phyloP scores from a whole-genome alignment of 176 grass and related monocot genomes.

The Saccharum officinarum region DNA sequence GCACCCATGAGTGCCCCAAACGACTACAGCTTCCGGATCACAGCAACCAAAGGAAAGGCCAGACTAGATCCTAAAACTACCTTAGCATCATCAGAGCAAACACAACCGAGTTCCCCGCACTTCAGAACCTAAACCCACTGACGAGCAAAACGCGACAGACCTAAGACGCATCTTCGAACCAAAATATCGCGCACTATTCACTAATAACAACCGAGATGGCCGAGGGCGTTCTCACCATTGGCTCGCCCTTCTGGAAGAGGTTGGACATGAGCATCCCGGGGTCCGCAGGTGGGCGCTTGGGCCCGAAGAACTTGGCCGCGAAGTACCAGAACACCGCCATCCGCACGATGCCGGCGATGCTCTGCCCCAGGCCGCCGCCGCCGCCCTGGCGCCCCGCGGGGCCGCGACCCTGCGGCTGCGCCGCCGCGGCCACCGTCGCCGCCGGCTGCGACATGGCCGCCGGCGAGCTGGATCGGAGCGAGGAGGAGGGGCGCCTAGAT shows the following conservation, averaged over 20 bases:
- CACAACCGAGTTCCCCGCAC: neutral
- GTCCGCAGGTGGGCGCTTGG: conserved; percentile 62
- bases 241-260: conserved; percentile 91
- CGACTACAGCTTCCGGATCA: conserved; percentile 22
- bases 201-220: neutral
- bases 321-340: conserved; percentile 99
- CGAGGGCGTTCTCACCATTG: conserved; percentile 52
- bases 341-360: conserved; percentile 70
- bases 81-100: neutral
- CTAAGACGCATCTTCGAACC: conserved; percentile 16
- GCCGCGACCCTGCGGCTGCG: conserved; percentile 39
- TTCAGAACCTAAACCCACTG: neutral
- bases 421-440: conserved; percentile 29
- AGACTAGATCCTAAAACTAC: neutral
- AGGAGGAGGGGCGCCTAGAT: conserved; percentile 27
- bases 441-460: conserved; percentile 68
- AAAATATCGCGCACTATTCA: neutral
- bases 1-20: neutral
- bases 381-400: conserved; percentile 41
- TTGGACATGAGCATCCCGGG: conserved; percentile 78
- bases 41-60: neutral
- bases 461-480: conserved; percentile 50
- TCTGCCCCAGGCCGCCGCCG: conserved; percentile 68
- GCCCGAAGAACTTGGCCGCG: conserved; percentile 90
- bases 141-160: neutral